phyloP scores from a whole-genome alignment of 2,329 filamentous ascomycete species.

The Juglanconis oblonga region DNA sequence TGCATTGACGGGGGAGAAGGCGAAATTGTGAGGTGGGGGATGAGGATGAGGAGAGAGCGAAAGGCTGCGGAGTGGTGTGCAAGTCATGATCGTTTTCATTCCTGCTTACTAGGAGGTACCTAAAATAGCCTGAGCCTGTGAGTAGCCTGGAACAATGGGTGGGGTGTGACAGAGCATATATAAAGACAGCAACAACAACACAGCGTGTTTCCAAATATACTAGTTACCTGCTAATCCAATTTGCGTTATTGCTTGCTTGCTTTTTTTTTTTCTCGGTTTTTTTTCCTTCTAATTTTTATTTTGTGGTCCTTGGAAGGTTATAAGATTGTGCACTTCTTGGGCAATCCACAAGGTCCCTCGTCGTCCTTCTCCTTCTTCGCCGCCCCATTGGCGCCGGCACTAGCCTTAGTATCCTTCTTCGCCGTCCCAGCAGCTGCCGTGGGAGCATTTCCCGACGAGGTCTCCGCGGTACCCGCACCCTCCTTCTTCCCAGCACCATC shows the following conservation, averaged over 20 bases:
- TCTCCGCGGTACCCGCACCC: conserved; percentile 5
- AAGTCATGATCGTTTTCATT: no score
- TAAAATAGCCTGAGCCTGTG: no score
- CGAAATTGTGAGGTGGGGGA: conserved; percentile 1
- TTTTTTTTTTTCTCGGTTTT: no score
- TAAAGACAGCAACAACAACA: no score
- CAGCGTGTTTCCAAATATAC: no score
- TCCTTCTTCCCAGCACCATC: conserved; percentile 37
- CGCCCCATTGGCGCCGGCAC: conserved; percentile 20
- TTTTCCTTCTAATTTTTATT: no score
- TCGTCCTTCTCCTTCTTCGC: conserved; percentile 34
- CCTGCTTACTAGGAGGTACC: no score
- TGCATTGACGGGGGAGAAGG: conserved; percentile 32
- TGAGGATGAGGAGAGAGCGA: neutral
- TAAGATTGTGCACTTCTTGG: conserved; percentile 68
- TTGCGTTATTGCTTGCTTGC: neutral
- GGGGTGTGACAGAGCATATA: no score
- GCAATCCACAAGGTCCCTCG: conserved; percentile 74
- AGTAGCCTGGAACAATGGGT: no score
- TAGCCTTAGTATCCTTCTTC: conserved; percentile 15
- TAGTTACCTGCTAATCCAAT: no score
- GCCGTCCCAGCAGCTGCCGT: conserved; percentile 20
- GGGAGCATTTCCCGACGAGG: conserved; percentile 19
- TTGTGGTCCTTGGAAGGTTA: conserved; percentile 33
- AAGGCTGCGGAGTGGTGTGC: neutral